These are phyloP conservation scores for Cytospora leucostoma DNA, from an alignment of 2,329 filamentous ascomycete genomes.

Conservation along the genomic window DNA sequence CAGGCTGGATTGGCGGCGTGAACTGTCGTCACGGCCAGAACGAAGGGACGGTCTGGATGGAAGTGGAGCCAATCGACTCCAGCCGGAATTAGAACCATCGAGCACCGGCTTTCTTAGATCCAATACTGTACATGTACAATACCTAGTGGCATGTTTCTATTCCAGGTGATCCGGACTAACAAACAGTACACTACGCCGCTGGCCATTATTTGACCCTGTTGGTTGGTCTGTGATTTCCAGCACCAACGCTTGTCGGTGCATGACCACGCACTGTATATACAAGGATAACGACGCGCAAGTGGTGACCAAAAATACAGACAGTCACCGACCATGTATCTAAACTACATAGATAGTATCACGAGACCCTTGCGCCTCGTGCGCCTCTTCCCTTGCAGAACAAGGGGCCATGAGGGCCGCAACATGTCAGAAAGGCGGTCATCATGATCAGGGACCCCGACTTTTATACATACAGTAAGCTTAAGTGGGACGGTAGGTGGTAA, in stretches of 20 bases:
- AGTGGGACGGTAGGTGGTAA: too few species aligned
- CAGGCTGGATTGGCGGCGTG: background rate
- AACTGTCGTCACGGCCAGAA: background rate
- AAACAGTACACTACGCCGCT: background rate
- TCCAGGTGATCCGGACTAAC: background rate
- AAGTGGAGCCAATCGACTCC: background rate
- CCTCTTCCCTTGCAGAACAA: background rate
- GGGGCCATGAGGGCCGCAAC: background rate
- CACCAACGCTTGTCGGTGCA: too few species aligned
- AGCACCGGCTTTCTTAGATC: background rate
- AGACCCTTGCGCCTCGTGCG: too few species aligned
- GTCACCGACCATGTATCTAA: background rate
- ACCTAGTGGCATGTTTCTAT: too few species aligned
- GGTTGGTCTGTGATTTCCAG: too few species aligned
- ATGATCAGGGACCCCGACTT: too few species aligned
- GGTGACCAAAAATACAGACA: background rate
- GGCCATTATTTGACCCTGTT: too few species aligned
- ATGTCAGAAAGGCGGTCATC: too few species aligned
- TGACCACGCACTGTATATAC: too few species aligned
- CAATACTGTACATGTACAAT: constrained; percentile 5
- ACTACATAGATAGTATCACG: background rate
- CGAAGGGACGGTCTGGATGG: background rate
- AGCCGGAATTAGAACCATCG: background rate
- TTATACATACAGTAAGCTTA: too few species aligned
- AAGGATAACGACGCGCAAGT: background rate